phyloP scores from a whole-genome alignment of 2,329 filamentous ascomycete genomes.

The Herpotrichia juniperi region DNA sequence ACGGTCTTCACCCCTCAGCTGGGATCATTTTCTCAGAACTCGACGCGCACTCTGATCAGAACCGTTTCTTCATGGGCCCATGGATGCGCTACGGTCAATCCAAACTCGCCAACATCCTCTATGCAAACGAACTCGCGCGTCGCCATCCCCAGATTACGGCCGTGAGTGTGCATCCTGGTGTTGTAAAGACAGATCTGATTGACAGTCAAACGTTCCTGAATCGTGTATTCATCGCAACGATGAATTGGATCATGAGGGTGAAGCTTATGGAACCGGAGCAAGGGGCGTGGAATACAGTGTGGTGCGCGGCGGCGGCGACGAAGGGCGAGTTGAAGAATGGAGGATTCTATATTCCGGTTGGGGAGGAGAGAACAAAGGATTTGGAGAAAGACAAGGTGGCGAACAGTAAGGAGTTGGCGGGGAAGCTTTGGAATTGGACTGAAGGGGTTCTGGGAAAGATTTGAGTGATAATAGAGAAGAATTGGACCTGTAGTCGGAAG shows the following conservation, averaged over 20 bases:
- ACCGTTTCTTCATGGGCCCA: conserved; percentile 26
- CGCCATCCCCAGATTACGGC: conserved; percentile 50
- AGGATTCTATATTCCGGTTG: conserved; percentile 43
- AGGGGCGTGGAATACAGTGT: conserved; percentile 46
- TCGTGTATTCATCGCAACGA: conserved; percentile 16
- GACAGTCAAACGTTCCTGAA: conserved; percentile 21
- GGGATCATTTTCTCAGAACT: conserved; percentile 43
- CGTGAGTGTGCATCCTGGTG: conserved; percentile 53
- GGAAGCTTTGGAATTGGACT: conserved; percentile 47
- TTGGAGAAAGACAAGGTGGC: conserved; percentile 14
- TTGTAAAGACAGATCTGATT: conserved; percentile 49
- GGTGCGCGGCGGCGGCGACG: conserved; percentile 38
- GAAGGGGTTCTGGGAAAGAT: conserved; percentile 27
- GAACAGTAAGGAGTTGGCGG: conserved; percentile 37
- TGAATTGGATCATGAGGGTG: conserved; percentile 3
- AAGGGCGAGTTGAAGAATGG: conserved; percentile 41
- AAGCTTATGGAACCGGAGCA: conserved; percentile 11
- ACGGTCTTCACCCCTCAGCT: conserved; percentile 15
- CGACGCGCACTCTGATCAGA: conserved; percentile 25
- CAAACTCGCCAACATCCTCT: conserved; percentile 57
- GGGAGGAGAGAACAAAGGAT: conserved; percentile 12
- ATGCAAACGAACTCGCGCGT: conserved; percentile 45
- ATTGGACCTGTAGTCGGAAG: too few species aligned
- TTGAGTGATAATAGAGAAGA: too few species aligned
- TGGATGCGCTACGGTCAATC: conserved; percentile 52